A percentile compares a stretch with the other conserved stretches of the same genome.
Evolutionary conservation across 2,329 filamentous ascomycete species (phyloP).

Genomic region (Macrophomina pseudophaseolina): DNA sequence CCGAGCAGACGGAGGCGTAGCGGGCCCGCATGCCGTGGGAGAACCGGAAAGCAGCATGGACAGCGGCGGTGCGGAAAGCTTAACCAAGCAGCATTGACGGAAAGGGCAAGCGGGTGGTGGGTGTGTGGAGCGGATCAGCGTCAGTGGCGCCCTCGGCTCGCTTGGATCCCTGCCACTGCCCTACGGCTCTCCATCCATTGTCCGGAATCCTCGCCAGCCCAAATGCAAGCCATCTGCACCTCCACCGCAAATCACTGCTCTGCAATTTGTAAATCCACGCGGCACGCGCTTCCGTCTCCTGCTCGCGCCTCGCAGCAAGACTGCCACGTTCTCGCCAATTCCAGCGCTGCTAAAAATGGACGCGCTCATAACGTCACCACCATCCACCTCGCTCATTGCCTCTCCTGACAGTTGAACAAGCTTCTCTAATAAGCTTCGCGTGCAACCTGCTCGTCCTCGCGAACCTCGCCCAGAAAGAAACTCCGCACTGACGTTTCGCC

Average conservation of each 20-base stretch:
- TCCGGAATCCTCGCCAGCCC: slow-evolving; percentile 7
- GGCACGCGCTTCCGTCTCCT: not conserved
- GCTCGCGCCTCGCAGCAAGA: not conserved
- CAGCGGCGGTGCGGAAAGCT: slow-evolving; percentile 1
- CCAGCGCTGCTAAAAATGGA: slow-evolving; percentile 9
- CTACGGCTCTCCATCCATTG: slow-evolving; percentile 17
- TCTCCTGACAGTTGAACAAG: not conserved
- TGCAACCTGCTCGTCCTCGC: not conserved
- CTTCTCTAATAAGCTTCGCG: slow-evolving; percentile 21
- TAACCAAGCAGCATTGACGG: not conserved
- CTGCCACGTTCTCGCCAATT: not conserved
- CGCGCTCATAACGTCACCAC: not conserved
- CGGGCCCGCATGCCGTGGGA: not conserved
- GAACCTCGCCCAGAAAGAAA: not conserved
- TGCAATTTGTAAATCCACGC: slow-evolving; percentile 7
- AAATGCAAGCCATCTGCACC: not conserved
- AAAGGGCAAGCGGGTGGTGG: not conserved
- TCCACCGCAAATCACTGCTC: not conserved
- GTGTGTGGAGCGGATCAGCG: not conserved
- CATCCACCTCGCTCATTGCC: not conserved
- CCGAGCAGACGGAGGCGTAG: not conserved
- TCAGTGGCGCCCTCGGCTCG: not conserved
- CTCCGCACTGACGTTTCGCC: not conserved
- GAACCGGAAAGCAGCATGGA: not conserved
- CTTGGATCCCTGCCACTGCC: not conserved